Conservation (phyloP, 495 filamentous ascomycete species). For the Penicillium soppii region DNA sequence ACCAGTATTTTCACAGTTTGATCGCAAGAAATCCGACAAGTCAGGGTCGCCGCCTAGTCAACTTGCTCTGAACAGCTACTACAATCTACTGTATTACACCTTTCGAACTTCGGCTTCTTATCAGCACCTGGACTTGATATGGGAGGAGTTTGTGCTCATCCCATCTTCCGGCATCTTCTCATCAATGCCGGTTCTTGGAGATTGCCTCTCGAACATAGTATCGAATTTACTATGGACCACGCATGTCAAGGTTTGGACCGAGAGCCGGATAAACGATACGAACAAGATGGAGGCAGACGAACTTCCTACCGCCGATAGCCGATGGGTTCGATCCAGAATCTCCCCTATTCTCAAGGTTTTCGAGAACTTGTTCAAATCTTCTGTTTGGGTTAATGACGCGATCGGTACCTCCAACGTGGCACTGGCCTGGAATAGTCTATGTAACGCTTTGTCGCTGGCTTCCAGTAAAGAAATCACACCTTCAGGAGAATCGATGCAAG, state of each 20-base stretch:
- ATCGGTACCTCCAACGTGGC: conserved; percentile 43
- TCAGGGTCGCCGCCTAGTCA: conserved; percentile 55
- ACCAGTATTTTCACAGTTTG: conserved; percentile 69
- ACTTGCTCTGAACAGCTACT: conserved; percentile 65
- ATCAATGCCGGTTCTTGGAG: conserved; percentile 30
- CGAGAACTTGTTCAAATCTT: conserved; percentile 58
- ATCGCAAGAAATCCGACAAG: conserved; percentile 58
- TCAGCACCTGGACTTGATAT: conserved; percentile 68
- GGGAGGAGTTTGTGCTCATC: conserved; percentile 70
- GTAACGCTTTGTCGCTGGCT: conserved; percentile 69
- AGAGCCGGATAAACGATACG: conserved; percentile 61
- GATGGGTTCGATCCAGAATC: conserved; percentile 80
- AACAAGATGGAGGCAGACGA: conserved; percentile 63
- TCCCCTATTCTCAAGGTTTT: conserved; percentile 60
- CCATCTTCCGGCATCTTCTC: conserved; percentile 38
- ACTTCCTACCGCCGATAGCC: conserved; percentile 74
- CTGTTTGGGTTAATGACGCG: conserved; percentile 52
- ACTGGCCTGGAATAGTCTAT: conserved; percentile 67
- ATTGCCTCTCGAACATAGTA: conserved; percentile 63
- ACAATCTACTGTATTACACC: conserved; percentile 81
- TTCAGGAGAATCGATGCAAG: conserved; percentile 75
- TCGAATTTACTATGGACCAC: conserved; percentile 65
- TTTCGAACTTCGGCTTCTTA: conserved; percentile 66
- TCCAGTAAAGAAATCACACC: conserved; percentile 89
- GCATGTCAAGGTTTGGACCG: conserved; percentile 68